Percentiles rank a stretch among this genome's conserved stretches.
phyloP scores from a whole-genome alignment of 2,329 filamentous ascomycete genomes.

The Xylaria polymorpha region DNA sequence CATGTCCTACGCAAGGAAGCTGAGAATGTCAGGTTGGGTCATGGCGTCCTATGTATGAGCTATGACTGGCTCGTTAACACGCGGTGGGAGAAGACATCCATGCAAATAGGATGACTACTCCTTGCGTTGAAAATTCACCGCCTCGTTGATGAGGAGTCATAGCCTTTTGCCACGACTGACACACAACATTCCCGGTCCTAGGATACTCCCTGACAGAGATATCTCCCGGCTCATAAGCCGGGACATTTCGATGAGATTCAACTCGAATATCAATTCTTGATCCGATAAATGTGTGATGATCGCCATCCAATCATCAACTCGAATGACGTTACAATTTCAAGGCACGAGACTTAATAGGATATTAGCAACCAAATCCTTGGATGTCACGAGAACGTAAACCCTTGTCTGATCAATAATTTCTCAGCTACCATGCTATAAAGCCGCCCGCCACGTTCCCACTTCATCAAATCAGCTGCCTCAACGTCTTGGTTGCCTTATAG shows the following conservation, averaged over 20 bases:
- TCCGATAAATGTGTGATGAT: background rate
- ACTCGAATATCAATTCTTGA: background rate
- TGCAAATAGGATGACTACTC: background rate
- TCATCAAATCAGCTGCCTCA: background rate
- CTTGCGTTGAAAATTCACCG: slow-evolving; percentile 22
- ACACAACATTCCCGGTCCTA: background rate
- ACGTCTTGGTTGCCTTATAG: background rate
- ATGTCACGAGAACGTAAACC: slow-evolving; percentile 2
- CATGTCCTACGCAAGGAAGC: slow-evolving; percentile 2
- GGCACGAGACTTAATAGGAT: background rate
- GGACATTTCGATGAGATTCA: background rate
- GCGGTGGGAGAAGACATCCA: background rate
- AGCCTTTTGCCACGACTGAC: slow-evolving; percentile 4
- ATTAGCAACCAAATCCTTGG: background rate
- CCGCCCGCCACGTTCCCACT: background rate
- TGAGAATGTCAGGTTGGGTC: background rate
- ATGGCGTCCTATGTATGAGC: background rate
- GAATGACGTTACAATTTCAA: background rate
- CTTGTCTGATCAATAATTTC: slow-evolving; percentile 5
- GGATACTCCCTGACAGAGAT: background rate
- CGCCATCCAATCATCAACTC: background rate
- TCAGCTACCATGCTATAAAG: background rate
- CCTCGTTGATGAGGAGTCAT: slow-evolving; percentile 5
- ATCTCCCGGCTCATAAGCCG: background rate
- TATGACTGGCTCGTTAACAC: slow-evolving; percentile 13